A percentile compares a stretch with the other conserved stretches of the same genome.
Conservation (phyloP, 164 flowering plant genomes). For the Kingdonia uniflora region DNA sequence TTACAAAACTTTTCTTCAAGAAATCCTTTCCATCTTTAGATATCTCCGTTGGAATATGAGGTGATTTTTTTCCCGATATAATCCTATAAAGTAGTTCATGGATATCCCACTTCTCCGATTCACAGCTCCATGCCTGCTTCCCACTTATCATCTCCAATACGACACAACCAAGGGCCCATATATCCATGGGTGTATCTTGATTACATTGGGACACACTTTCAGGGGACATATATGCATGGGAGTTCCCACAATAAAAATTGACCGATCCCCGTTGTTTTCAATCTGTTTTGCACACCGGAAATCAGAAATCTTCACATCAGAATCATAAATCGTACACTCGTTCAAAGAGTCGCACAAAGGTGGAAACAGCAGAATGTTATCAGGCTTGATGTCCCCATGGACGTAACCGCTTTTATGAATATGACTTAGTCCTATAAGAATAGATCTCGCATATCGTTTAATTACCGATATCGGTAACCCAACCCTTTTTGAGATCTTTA, state of each 20-base stretch:
- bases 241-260: not conserved
- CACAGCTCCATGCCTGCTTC: constrained; percentile 2
- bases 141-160: no score
- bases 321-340: not conserved
- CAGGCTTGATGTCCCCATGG: constrained; percentile 2
- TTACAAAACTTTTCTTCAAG: constrained; percentile 1
- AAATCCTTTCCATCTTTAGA: constrained; percentile 4
- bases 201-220: no score
- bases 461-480: not conserved
- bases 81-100: no score
- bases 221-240: constrained; percentile 6
- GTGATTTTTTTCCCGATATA: not conserved
- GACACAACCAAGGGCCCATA: no score
- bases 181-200: no score
- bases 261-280: no score
- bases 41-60: no score
- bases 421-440: not conserved
- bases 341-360: not conserved
- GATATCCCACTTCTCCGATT: constrained; percentile 5
- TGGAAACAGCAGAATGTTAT: constrained; percentile 1
- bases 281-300: not conserved
- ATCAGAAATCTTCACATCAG: constrained; percentile 3
- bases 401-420: constrained; percentile 3
- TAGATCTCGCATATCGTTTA: not conserved
- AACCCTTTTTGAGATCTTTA: not conserved